Evolutionary conservation across 2,329 filamentous ascomycete species (phyloP), one percentile per base, ranked within the genome.

Genomic region (Aschersonia sp.): DNA sequence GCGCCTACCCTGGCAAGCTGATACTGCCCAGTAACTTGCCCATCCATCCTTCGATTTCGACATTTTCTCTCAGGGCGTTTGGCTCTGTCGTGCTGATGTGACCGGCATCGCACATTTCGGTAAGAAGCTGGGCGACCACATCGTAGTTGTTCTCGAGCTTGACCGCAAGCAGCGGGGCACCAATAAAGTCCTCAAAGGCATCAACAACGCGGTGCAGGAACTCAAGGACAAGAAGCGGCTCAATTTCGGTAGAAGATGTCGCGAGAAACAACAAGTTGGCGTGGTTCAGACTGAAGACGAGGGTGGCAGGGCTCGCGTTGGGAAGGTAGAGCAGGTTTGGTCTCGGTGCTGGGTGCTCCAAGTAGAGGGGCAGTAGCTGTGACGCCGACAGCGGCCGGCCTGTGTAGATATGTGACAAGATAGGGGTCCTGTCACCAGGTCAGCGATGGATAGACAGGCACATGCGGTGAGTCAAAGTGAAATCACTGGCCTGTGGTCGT

Each of bases 91-190:
- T 94, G 59, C 78, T 85, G 38, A 96, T 76, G n/a, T 82, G 77
- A 12, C 92, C 92, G 41, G 82, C 87, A 71, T 98, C 92, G 62
- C 92, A 96, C 85, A 98, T 94, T 67, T 98, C 92, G 52, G 82
- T 87, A 50, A 97, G 73, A 30, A 98, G 70, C 67, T 98, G 92
- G 20, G 89, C 89, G 35, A 94, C 85, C 31, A 97, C 83, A 77
- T 97, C 87, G 66, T 97, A 97, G 65, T 80, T 89, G 55, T 73
- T 77, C 65, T 96, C 89, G 54, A 98, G 84, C 70, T 92, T 95
- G 60, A 77, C 78, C 28, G 89, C 83, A 49, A 96, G 71, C 45
- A 98, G 68, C 10, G 92, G 92, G 44, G 87, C 82, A 50, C 91
- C 89, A 5, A 98, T 74, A 61, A 96, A 97, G 60, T 96, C 91